Conservation (phyloP, 2,329 filamentous ascomycete genomes). For the Cercospora berteroae region DNA sequence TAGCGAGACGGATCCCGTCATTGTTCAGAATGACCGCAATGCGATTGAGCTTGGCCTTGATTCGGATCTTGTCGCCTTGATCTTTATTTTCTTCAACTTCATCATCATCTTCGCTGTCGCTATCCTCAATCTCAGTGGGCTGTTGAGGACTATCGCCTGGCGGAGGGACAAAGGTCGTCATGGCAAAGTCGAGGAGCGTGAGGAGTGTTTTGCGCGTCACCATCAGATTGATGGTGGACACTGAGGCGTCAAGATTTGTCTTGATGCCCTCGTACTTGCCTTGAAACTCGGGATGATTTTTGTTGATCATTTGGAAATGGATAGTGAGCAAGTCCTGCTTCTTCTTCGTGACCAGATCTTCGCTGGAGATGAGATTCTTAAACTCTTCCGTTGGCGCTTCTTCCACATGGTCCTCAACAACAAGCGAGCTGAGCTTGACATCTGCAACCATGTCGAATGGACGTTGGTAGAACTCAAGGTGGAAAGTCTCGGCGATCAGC, state of each 20-base stretch:
- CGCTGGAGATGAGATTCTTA: constrained; percentile 95
- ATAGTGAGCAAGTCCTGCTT: constrained; percentile 80
- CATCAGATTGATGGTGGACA: constrained; percentile 94
- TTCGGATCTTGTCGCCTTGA: constrained; percentile 71
- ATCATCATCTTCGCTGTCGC: constrained; percentile 37
- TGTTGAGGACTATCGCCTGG: constrained; percentile 23
- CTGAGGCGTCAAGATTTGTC: constrained; percentile 83
- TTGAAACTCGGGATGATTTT: constrained; percentile 88
- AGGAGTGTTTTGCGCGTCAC: constrained; percentile 91
- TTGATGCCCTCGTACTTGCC: constrained; percentile 89
- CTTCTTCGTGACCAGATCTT: constrained; percentile 66
- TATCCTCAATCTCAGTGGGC: constrained; percentile 21
- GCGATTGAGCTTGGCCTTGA: constrained; percentile 90
- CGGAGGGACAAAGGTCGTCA: constrained; percentile 74
- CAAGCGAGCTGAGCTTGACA: constrained; percentile 80
- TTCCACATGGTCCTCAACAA: constrained; percentile 91
- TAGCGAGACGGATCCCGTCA: constrained; percentile 91
- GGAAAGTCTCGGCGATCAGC: constrained; percentile 83
- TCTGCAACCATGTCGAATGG: constrained; percentile 92
- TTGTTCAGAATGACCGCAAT: constrained; percentile 96
- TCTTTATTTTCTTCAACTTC: constrained; percentile 43
- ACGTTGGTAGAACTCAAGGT: constrained; percentile 81
- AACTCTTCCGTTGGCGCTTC: constrained; percentile 83
- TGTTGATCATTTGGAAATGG: constrained; percentile 81
- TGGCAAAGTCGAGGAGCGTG: constrained; percentile 88